Evolutionary conservation across 1,139 yeast genomes (phyloP).

Genomic region (Magnusiomyces suaveolens): DNA sequence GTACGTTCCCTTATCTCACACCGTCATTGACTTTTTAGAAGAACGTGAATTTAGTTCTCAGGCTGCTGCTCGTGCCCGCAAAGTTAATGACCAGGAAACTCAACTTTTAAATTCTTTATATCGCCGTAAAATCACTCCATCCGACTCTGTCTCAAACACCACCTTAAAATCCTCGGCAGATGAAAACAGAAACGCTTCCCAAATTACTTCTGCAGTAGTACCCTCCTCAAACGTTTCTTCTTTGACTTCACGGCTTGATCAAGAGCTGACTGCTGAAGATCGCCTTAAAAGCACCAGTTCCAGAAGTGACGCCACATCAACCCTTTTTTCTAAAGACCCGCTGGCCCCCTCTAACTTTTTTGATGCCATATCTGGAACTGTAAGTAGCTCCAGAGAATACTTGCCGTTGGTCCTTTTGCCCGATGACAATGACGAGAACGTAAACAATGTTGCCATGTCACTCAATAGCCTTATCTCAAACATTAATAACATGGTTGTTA

Average conservation of each 20-base stretch:
- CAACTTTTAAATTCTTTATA: slow-evolving; percentile 10
- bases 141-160: not conserved
- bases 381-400: slow-evolving; percentile 23
- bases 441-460: slow-evolving; percentile 23
- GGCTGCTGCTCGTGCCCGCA: slow-evolving; percentile 16
- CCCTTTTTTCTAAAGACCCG: slow-evolving; percentile 21
- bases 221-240: slow-evolving; percentile 5
- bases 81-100: slow-evolving; percentile 13
- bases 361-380: slow-evolving; percentile 25
- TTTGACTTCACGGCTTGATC: slow-evolving; percentile 6
- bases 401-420: slow-evolving; percentile 26
- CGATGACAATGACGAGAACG: slow-evolving; percentile 22
- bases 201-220: slow-evolving; percentile 3
- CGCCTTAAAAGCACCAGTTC: not conserved
- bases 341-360: slow-evolving; percentile 24
- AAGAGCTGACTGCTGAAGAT: slow-evolving; percentile 5
- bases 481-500: slow-evolving; percentile 25
- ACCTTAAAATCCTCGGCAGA: not conserved
- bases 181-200: not conserved
- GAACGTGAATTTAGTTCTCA: slow-evolving; percentile 21
- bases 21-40: slow-evolving; percentile 23
- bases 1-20: slow-evolving; percentile 22
- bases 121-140: slow-evolving; percentile 7
- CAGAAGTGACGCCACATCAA: slow-evolving; percentile 8
- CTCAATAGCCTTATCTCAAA: slow-evolving; percentile 26